Evolutionary conservation across 345 rosid genomes (phyloP), one percentile per base, ranked within the genome.

Genomic region (Turnera subulata): DNA sequence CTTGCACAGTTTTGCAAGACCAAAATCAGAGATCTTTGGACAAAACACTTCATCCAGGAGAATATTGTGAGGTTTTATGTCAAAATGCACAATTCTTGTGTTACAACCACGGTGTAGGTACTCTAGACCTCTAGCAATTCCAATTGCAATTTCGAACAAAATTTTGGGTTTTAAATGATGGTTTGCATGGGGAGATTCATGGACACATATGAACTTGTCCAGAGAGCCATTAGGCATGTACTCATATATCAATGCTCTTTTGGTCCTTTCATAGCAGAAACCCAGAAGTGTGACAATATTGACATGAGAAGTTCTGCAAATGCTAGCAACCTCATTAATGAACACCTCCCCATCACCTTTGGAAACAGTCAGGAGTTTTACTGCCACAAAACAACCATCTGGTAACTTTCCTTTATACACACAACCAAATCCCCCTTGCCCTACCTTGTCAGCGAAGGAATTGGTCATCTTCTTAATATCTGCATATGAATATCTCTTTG

Each of bases 271-370:
- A 2, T 60, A 76, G 56, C 86, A 78, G 33, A 73, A 78, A 1
- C 83, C 83, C 1, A 78, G 39, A 0, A 78, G 44, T 8, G 53
- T 14, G 4, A 78, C 83, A 11, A 81, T 46, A 52, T 81, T 78
- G 4, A 78, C 77, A 59, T 80, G 82, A 5, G 80, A 73, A 18
- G 83, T 81, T 57, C 67, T 55, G 22, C 80, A 57, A 19, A 82
- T 78, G 67, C 76, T 74, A 0, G 65, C 79, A 18, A 78, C 86
- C 74, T 81, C 81, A 29, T 78, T 79, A 13, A 73, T 61, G 46
- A 81, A 78, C 2, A 71, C 81, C 57, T 76, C 78, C 0, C 74
- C 74, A 21, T 72, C 48, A 1, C 55, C 54, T 6, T 46, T 54
- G 0, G 65, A 59, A 1, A 52, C 42, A 1, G 5, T 61, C 7